phyloP scores from a whole-genome alignment of 768 basidiomycete species.

The Hypholoma fasciculare region DNA sequence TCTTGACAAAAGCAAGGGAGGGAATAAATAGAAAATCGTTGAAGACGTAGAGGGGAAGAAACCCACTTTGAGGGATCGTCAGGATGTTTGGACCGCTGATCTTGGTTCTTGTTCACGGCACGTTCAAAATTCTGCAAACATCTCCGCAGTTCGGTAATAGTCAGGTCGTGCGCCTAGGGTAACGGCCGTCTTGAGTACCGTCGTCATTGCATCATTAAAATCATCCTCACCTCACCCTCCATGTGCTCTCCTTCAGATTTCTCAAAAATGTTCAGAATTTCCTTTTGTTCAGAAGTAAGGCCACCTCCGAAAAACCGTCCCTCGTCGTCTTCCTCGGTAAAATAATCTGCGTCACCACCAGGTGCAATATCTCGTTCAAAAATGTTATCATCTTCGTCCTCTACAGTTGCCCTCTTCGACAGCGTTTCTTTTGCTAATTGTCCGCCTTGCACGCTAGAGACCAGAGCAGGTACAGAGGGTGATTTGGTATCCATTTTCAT shows the following conservation, averaged over 20 bases:
- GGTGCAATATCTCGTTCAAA: conserved; percentile 56
- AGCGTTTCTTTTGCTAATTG: conserved; percentile 23
- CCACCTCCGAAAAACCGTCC: conserved; percentile 95
- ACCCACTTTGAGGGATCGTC: conserved; percentile 86
- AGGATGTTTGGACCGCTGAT: conserved; percentile 93
- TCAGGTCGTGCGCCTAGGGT: conserved; percentile 62
- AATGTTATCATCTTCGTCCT: conserved; percentile 47
- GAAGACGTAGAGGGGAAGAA: not conserved
- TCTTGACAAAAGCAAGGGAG: conserved; percentile 37
- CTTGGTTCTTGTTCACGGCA: conserved; percentile 91
- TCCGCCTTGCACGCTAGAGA: conserved; percentile 9
- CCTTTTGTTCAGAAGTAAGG: conserved; percentile 88
- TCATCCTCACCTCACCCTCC: conserved; percentile 63
- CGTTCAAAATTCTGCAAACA: conserved; percentile 83
- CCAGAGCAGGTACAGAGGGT: conserved; percentile 3
- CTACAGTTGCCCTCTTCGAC: conserved; percentile 50
- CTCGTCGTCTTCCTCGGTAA: conserved; percentile 88
- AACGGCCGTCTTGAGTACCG: not conserved
- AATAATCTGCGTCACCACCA: conserved; percentile 89
- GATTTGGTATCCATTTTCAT: conserved; percentile 55
- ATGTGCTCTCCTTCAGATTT: conserved; percentile 60
- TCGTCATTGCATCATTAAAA: not conserved
- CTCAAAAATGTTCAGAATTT: conserved; percentile 95
- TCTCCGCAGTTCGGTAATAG: conserved; percentile 69
- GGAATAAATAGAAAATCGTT: not conserved